Evolutionary conservation across 257 asterid genomes (phyloP).

Genomic region (Rhazya stricta): DNA sequence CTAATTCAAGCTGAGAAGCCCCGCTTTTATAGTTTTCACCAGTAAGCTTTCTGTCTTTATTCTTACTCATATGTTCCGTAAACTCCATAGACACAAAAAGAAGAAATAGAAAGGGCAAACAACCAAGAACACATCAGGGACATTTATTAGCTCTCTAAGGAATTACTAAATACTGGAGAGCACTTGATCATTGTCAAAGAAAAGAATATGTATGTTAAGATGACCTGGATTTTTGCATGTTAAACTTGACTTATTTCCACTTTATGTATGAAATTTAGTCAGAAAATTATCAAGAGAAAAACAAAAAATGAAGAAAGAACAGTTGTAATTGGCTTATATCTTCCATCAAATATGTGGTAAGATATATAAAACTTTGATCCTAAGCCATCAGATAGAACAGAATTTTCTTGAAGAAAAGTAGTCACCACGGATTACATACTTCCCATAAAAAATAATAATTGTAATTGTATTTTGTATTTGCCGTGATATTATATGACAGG

Average conservation of each 20-base stretch:
- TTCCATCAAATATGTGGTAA: background rate
- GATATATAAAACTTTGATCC: background rate
- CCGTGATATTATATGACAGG: background rate
- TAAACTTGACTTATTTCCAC: background rate
- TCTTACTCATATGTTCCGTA: background rate
- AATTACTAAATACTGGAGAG: background rate
- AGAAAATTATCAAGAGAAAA: background rate
- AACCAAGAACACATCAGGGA: background rate
- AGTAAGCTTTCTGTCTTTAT: slow-evolving; percentile 27
- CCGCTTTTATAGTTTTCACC: slow-evolving; percentile 70
- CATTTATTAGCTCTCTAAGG: background rate
- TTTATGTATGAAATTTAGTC: background rate
- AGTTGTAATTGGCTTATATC: background rate
- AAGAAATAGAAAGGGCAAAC: background rate
- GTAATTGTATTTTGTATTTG: background rate
- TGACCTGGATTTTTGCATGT: background rate
- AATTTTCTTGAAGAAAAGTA: background rate
- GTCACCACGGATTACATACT: background rate
- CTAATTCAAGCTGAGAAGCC: slow-evolving; percentile 73
- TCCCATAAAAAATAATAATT: background rate
- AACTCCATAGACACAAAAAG: background rate
- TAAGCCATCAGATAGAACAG: background rate
- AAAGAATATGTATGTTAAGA: background rate
- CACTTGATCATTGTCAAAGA: background rate
- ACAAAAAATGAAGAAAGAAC: background rate